Percentiles rank a stretch among this genome's conserved stretches.
These are phyloP conservation scores for Vanrija humicola DNA, from an alignment of 1,284 basidiomycete genomes.

Conservation along the genomic window DNA sequence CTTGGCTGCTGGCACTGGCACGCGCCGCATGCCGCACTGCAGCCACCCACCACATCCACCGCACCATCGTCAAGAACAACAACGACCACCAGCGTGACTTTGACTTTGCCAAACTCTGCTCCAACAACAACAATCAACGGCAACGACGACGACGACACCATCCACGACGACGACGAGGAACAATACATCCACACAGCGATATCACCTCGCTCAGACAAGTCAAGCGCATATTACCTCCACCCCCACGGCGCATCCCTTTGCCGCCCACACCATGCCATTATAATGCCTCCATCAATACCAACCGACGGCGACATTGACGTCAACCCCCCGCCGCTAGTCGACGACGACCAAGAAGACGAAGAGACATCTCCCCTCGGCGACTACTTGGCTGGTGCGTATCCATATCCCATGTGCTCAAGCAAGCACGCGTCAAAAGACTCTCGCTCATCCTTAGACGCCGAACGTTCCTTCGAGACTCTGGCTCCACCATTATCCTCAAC, in stretches of 20 bases:
- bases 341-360: neutral
- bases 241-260: neutral
- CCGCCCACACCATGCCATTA: neutral
- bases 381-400: conserved; percentile 15
- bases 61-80: too few relatives aligned
- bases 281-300: neutral
- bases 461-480: conserved; percentile 14
- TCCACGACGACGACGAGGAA: too few relatives aligned
- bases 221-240: neutral
- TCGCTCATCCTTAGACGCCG: conserved; percentile 5
- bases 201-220: too few relatives aligned
- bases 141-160: too few relatives aligned
- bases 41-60: too few relatives aligned
- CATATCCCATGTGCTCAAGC: neutral
- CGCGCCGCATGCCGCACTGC: too few relatives aligned
- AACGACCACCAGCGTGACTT: too few relatives aligned
- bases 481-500: neutral
- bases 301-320: conserved; percentile 36
- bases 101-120: too few relatives aligned
- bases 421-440: neutral
- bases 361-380: conserved; percentile 11
- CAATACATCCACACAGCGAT: too few relatives aligned
- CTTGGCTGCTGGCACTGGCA: too few relatives aligned
- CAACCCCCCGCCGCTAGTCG: too few relatives aligned
- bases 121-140: too few relatives aligned